Percentiles rank a stretch among this genome's conserved stretches.
phyloP scores from a whole-genome alignment of 768 basidiomycete genomes.

The Hygrophoropsis aurantiaca region DNA sequence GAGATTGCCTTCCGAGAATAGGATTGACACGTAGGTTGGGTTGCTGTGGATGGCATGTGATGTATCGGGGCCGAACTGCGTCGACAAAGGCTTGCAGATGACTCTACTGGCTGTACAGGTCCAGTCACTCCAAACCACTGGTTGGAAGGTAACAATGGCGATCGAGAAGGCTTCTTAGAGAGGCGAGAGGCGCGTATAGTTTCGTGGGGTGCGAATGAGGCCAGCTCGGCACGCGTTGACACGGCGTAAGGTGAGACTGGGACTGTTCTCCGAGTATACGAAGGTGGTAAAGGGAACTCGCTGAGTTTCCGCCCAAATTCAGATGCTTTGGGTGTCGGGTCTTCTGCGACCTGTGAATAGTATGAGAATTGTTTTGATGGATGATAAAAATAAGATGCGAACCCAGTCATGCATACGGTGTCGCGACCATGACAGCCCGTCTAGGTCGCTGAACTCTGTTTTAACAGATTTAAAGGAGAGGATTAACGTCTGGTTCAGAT shows the following conservation, averaged over 20 bases:
- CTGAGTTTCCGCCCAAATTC: slow-evolving; percentile 15
- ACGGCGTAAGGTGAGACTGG: slow-evolving; percentile 25
- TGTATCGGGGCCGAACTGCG: too few species aligned
- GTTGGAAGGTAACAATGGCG: slow-evolving; percentile 26
- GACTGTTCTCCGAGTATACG: slow-evolving; percentile 3
- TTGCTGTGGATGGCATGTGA: too few species aligned
- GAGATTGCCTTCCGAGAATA: too few species aligned
- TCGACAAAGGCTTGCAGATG: too few species aligned
- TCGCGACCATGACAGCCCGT: slow-evolving; percentile 53
- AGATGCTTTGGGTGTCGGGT: slow-evolving; percentile 28
- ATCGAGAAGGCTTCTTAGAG: slow-evolving; percentile 11
- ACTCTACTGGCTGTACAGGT: too few species aligned
- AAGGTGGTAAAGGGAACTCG: slow-evolving; percentile 11
- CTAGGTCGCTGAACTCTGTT: slow-evolving; percentile 61
- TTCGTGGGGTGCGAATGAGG: slow-evolving; percentile 34
- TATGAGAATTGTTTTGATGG: neutral
- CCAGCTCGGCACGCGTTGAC: slow-evolving; percentile 38
- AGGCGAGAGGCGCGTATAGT: slow-evolving; percentile 38
- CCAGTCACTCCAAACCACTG: slow-evolving; percentile 14
- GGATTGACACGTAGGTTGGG: too few species aligned
- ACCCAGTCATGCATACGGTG: slow-evolving; percentile 32
- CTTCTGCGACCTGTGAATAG: slow-evolving; percentile 22
- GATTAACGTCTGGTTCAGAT: slow-evolving; percentile 27
- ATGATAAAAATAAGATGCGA: slow-evolving; percentile 2
- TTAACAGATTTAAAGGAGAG: slow-evolving; percentile 55